phyloP scores from a whole-genome alignment of 2,329 filamentous ascomycete species.

The Claviceps humidiphila region DNA sequence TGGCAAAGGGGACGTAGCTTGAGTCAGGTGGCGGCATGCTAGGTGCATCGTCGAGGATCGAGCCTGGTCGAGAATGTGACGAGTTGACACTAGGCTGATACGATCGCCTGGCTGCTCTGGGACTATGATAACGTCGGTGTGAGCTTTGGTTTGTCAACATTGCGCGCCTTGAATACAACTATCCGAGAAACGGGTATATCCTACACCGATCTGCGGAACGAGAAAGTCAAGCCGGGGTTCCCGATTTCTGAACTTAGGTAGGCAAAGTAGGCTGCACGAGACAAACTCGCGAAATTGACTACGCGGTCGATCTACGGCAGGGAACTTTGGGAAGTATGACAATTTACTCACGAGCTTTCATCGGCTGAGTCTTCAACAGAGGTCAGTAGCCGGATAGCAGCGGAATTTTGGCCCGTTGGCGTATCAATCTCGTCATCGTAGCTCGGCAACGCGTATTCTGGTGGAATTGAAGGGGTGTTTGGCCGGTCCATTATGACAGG shows the following conservation, averaged over 20 bases:
- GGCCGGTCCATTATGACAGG: slow-evolving; percentile 32
- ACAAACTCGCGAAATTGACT: neutral
- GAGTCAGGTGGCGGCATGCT: slow-evolving; percentile 50
- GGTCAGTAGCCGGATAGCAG: slow-evolving; percentile 47
- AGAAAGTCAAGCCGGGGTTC: neutral
- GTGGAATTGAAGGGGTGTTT: slow-evolving; percentile 37
- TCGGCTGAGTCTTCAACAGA: slow-evolving; percentile 44
- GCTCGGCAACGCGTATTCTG: slow-evolving; percentile 42
- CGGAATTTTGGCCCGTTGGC: slow-evolving; percentile 32
- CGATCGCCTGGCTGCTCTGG: slow-evolving; percentile 25
- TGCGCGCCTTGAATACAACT: slow-evolving; percentile 11
- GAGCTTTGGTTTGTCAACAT: slow-evolving; percentile 17
- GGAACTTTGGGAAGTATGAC: neutral
- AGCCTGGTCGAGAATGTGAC: slow-evolving; percentile 29
- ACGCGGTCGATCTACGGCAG: neutral
- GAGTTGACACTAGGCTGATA: slow-evolving; percentile 43
- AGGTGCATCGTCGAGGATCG: slow-evolving; percentile 42
- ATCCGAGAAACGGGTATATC: slow-evolving; percentile 16
- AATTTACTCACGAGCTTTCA: slow-evolving; percentile 42
- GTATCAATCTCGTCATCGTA: slow-evolving; percentile 44
- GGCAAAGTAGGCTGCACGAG: neutral
- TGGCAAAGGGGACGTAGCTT: slow-evolving; percentile 46
- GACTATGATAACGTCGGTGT: slow-evolving; percentile 29
- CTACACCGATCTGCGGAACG: neutral
- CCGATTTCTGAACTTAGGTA: neutral